phyloP scores from a whole-genome alignment of 1,284 basidiomycete species.

The Wolfiporia cocos region DNA sequence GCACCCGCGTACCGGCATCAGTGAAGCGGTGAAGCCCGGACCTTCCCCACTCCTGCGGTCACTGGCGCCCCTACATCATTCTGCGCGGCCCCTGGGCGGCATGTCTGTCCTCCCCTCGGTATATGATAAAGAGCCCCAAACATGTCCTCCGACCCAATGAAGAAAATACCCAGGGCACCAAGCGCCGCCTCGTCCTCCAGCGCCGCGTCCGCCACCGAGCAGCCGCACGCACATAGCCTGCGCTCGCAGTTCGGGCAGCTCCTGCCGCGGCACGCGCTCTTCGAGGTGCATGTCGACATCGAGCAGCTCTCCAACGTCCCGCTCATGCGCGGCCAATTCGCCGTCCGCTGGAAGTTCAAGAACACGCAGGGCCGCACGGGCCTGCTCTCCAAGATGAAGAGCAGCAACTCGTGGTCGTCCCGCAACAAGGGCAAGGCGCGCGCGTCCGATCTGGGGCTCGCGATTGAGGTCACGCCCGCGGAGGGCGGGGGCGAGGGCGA shows the following conservation, averaged over 20 bases:
- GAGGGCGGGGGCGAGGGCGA: constrained; percentile 19
- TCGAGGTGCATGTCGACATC: constrained; percentile 58
- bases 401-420: constrained; percentile 28
- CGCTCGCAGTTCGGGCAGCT: constrained; percentile 44
- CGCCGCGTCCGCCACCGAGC: constrained; percentile 1
- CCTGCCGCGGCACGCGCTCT: constrained; percentile 55
- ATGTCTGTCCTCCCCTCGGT: constrained; percentile 5
- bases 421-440: constrained; percentile 28
- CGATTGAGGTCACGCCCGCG: constrained; percentile 23
- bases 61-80: too few species aligned
- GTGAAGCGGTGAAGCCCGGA: too few species aligned
- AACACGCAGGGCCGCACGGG: constrained; percentile 42
- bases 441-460: constrained; percentile 12
- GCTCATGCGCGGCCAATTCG: constrained; percentile 70
- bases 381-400: constrained; percentile 31
- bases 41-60: too few species aligned
- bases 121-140: not conserved
- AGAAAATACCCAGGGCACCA: not conserved
- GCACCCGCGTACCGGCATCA: too few species aligned
- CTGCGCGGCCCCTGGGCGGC: constrained; percentile 5
- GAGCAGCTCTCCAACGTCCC: constrained; percentile 76
- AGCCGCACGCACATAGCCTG: constrained; percentile 17
- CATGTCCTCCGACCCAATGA: constrained; percentile 5
- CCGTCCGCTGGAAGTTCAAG: constrained; percentile 72
- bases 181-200: constrained; percentile 4